Evolutionary conservation across 805 yeast genomes (phyloP).

Genomic region (Myxozyma udenii): DNA sequence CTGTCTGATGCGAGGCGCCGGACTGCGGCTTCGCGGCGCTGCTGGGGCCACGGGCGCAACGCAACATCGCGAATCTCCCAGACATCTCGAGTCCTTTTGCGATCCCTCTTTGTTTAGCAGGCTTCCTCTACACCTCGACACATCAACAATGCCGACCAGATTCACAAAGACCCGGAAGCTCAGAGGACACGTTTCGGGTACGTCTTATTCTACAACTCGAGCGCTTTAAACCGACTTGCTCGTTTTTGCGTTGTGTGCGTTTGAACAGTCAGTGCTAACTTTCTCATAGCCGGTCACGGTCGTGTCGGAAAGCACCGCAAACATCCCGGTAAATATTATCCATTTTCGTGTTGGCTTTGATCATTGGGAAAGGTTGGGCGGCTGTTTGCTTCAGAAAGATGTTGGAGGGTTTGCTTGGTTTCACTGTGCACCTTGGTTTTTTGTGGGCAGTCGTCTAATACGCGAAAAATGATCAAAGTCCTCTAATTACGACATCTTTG

Average conservation of each 20-base stretch:
- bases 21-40: too few relatives aligned
- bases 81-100: neutral
- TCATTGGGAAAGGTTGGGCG: neutral
- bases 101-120: neutral
- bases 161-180: slow-evolving; percentile 90
- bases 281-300: slow-evolving; percentile 93
- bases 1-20: too few relatives aligned
- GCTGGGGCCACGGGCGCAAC: too few relatives aligned
- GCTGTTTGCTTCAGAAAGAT: neutral
- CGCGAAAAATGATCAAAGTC: too few relatives aligned
- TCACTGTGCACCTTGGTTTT: neutral
- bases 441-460: neutral
- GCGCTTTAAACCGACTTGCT: neutral
- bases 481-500: neutral
- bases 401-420: neutral
- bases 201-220: slow-evolving; percentile 42
- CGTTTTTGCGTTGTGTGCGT: neutral
- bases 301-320: slow-evolving; percentile 99
- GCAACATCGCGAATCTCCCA: neutral
- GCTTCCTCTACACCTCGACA: neutral
- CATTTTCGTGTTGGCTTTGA: neutral
- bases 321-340: slow-evolving; percentile 64
- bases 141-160: slow-evolving; percentile 33
- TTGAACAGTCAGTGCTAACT: slow-evolving; percentile 33
- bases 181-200: slow-evolving; percentile 99